A percentile compares a stretch with the other conserved stretches of the same genome.
phyloP scores from a whole-genome alignment of 108 stramenopile species.

The Skeletonema grethae region DNA sequence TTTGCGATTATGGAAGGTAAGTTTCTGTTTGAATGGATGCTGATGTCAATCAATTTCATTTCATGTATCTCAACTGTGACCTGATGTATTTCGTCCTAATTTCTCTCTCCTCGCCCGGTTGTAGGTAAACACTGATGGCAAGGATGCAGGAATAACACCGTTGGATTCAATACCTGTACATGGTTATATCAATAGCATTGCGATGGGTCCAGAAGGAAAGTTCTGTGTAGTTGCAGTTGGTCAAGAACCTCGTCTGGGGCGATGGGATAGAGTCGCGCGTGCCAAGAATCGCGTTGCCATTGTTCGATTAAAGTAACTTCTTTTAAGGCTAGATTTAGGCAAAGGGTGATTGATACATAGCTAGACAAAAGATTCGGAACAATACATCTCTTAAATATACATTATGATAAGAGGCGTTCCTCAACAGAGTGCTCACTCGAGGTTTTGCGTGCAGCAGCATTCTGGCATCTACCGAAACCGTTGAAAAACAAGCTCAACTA shows the following conservation, averaged over 20 bases:
- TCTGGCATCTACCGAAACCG: neutral
- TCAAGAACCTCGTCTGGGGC: conserved; percentile 85
- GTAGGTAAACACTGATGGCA: conserved; percentile 54
- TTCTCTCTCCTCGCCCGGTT: neutral
- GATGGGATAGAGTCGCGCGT: conserved; percentile 82
- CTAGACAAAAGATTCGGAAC: neutral
- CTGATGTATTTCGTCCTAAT: neutral
- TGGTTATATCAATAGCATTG: conserved; percentile 86
- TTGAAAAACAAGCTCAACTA: neutral
- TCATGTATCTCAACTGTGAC: neutral
- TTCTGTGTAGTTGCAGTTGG: conserved; percentile 86
- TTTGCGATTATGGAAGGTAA: conserved; percentile 84
- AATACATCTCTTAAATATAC: neutral
- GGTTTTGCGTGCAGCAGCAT: neutral
- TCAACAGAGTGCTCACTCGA: neutral
- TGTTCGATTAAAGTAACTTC: conserved; percentile 48
- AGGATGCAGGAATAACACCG: conserved; percentile 56
- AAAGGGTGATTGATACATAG: neutral
- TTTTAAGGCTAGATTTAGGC: conserved; percentile 4
- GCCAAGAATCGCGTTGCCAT: conserved; percentile 88
- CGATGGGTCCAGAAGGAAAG: conserved; percentile 74
- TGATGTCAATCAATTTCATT: neutral
- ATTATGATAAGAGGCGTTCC: neutral
- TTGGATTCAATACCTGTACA: conserved; percentile 61
- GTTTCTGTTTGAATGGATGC: neutral